Evolutionary conservation across 495 filamentous ascomycete genomes (phyloP).

Genomic region (Xylaria venustula): DNA sequence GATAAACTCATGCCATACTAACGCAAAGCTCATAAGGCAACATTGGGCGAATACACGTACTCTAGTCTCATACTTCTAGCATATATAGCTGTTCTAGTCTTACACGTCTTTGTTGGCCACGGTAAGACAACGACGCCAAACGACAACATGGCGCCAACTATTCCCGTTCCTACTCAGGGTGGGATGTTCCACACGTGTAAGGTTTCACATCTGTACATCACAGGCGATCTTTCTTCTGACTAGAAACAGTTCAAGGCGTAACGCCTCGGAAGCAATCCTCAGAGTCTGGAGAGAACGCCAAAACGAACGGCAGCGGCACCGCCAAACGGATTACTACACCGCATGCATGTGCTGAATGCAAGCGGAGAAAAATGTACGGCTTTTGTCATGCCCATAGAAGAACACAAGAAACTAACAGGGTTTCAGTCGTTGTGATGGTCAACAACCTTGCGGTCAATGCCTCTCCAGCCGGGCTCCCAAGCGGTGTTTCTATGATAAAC

Average conservation of each 20-base stretch:
- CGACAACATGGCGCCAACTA: slow-evolving; percentile 46
- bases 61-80: neutral
- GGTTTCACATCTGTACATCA: slow-evolving; percentile 10
- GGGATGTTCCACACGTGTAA: slow-evolving; percentile 55
- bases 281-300: slow-evolving; percentile 44
- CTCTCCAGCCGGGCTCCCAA: slow-evolving; percentile 57
- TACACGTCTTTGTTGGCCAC: neutral
- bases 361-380: slow-evolving; percentile 56
- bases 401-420: slow-evolving; percentile 22
- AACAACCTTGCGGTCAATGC: slow-evolving; percentile 59
- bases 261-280: slow-evolving; percentile 47
- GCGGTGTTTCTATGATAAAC: slow-evolving; percentile 60
- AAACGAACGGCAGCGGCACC: slow-evolving; percentile 38
- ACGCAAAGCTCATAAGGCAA: slow-evolving; percentile 1
- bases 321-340: slow-evolving; percentile 51
- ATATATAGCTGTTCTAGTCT: neutral
- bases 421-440: slow-evolving; percentile 53
- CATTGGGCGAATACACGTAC: neutral
- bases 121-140: slow-evolving; percentile 9
- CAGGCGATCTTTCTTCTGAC: slow-evolving; percentile 10
- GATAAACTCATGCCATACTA: slow-evolving; percentile 9
- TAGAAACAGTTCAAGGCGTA: slow-evolving; percentile 41
- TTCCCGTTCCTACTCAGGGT: slow-evolving; percentile 48
- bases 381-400: neutral
- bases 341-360: slow-evolving; percentile 59